Percentiles rank a stretch among this genome's conserved stretches.
These are phyloP conservation scores for Metarhizium humberi DNA, from an alignment of 2,329 filamentous ascomycete species.

Conservation along the genomic window DNA sequence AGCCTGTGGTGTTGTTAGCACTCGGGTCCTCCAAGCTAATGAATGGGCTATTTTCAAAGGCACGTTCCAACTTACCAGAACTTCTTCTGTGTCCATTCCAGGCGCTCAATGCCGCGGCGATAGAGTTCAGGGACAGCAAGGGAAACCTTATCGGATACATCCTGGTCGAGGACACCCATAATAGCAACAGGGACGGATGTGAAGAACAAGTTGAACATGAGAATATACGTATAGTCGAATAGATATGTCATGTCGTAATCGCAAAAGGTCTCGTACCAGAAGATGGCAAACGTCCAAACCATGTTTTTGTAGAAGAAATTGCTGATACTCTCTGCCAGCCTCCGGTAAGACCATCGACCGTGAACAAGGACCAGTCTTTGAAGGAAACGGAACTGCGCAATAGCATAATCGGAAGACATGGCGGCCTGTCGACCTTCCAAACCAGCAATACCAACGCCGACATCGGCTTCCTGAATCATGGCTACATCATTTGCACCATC, in stretches of 20 bases:
- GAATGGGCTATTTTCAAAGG: background rate
- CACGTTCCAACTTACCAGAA: constrained; percentile 65
- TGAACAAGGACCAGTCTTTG: constrained; percentile 81
- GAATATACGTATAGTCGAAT: constrained; percentile 95
- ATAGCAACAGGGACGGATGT: constrained; percentile 91
- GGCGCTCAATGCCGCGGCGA: constrained; percentile 85
- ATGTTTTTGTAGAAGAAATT: constrained; percentile 99
- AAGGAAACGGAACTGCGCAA: constrained; percentile 86
- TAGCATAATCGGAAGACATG: constrained; percentile 94
- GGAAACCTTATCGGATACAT: constrained; percentile 89
- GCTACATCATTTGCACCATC: constrained; percentile 94
- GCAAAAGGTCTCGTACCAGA: constrained; percentile 96
- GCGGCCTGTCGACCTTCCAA: constrained; percentile 86
- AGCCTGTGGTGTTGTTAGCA: constrained; percentile 40
- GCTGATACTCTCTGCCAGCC: constrained; percentile 84
- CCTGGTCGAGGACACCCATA: constrained; percentile 94
- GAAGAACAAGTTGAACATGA: constrained; percentile 94
- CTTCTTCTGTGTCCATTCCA: constrained; percentile 92
- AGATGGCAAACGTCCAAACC: constrained; percentile 91
- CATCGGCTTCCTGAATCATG: constrained; percentile 95
- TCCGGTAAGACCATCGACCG: constrained; percentile 91
- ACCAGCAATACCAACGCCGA: constrained; percentile 92
- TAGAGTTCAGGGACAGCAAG: constrained; percentile 93
- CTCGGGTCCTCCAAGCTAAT: background rate
- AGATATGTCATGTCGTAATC: constrained; percentile 95